These are phyloP conservation scores for Ophiostoma montium DNA, from an alignment of 2,329 filamentous ascomycete species.

Conservation along the genomic window DNA sequence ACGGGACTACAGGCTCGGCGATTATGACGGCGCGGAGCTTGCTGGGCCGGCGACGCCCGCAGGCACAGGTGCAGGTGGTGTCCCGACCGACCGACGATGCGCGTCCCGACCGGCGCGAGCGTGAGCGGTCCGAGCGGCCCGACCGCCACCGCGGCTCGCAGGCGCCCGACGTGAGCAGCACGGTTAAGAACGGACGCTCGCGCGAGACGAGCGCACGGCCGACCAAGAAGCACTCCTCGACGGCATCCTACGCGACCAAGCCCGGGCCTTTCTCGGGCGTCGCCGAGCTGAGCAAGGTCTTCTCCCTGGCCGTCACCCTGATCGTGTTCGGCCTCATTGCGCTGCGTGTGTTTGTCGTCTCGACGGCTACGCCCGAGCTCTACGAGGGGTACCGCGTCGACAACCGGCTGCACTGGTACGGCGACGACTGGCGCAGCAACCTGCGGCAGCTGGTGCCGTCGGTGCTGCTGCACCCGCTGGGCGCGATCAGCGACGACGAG, in stretches of 20 bases:
- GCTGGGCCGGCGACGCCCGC: conserved; percentile 1
- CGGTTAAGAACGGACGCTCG: background rate
- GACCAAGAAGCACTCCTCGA: background rate
- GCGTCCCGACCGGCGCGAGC: background rate
- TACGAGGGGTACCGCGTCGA: conserved; percentile 14
- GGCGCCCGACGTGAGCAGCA: background rate
- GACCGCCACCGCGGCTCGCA: background rate
- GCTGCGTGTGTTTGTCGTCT: conserved; percentile 11
- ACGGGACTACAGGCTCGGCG: conserved; percentile 1
- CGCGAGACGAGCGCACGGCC: background rate
- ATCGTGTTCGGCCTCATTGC: conserved; percentile 8
- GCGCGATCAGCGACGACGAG: conserved; percentile 15
- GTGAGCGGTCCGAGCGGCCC: background rate
- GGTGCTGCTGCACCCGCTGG: conserved; percentile 13
- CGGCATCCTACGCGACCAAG: background rate
- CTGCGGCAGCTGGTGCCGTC: conserved; percentile 14
- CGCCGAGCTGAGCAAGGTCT: background rate
- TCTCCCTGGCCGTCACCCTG: conserved; percentile 10
- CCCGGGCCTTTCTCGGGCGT: background rate
- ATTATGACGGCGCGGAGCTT: conserved; percentile 2
- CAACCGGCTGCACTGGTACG: conserved; percentile 15
- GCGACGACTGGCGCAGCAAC: conserved; percentile 14
- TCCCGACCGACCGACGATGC: background rate
- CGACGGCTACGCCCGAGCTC: conserved; percentile 10
- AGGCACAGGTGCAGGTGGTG: background rate